Base-by-base conservation (phyloP, 2,329 filamentous ascomycete genomes). In the Hymenotorrendiella dingleyae region DNA sequence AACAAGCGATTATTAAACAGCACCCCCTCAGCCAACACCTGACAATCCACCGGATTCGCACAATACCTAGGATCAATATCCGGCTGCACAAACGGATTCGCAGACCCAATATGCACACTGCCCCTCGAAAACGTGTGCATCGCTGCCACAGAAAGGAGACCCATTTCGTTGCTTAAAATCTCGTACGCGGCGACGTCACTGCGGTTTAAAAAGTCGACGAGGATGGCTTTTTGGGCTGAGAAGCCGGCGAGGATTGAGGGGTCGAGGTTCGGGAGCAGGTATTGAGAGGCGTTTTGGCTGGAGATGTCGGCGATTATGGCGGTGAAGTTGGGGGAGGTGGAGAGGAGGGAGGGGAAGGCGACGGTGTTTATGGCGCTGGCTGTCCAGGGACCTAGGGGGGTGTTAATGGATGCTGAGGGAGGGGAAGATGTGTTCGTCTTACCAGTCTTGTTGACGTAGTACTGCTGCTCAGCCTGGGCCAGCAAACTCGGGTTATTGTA, bases 101-200 rank as follows among this genome's bases (percentile, higher is more conserved):
- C 44, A 1, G 64, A 64, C 5, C 60, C 56, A 46, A 81, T 76
- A 60, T 82, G 78, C 37, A 78, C 70, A 38, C 65, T 67, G 1
- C 79, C 79, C 1, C 76, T 69, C 1, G 73, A 76, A 55, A 78
- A 73, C 0, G 79, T 61, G 44, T 68, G 80, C 45, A 72, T 70
- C 34, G 73, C 61, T 1, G 54, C 43, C 16, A 56, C 48, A 27
- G 53, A 49, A 19, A 54, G 45, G 28, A 54, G 47, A 8, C 54
- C 53, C 34, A 52, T 33, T 21, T 54, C 54, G 32, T 56, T 43
- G 16, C 50, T 53, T 29, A 56, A 39, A 4, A 57, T 40, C 35
- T 56, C 54, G n/a, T 49, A 57, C 1, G 49, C 54, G 17, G 54
- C 49, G 39, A 50, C 51, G 35, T 52, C 50, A 8, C 22, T 43